Base-by-base conservation (phyloP, 208 protist genomes). In the Crithidia brevicula region DNA sequence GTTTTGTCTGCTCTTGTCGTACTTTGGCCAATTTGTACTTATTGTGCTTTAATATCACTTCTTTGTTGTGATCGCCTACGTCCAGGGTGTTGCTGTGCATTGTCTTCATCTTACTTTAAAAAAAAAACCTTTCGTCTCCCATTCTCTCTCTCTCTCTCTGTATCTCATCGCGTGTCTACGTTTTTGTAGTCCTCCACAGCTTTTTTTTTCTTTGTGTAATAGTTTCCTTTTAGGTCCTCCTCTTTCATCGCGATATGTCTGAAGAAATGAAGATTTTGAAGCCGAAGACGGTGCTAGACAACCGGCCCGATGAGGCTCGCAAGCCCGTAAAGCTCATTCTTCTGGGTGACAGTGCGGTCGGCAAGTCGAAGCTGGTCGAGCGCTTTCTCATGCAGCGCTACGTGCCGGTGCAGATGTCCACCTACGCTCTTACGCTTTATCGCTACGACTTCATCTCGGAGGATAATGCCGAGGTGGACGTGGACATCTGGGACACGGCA, bases 341-440 rank as follows among this genome's bases (percentile, higher is more conserved):
- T 10, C 84, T 98, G 16, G 97, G 97, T n/a, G 96, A 98, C 73
- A 98, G 95, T 66, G 95, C 96, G 3, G 96, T 98, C 7, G 97
- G 97, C 31, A 98, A 98, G 77, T 97, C 91, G 22, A 98, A 98
- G 82, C 79, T 98, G 11, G 92, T 98, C 6, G 95, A 98, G 79
- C 88, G 97, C 10, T 98, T 97, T 62, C 79, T 98, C 23, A 98
- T 98, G 89, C 95, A 98, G 70, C 82, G 91, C 27, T 98, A 97
- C 79, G 81, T 91, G 22, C 88, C 88, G 4, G 81, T 94, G 58
- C 91, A 97, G 73, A 94, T 97, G 82, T 98, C 95, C 15, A 98
- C 95, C 4, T 97, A 95, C 81, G 97, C 96, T 10, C 83, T 98
- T 13, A 98, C 93, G 3, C 79, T 98, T 4, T 98, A 89, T 65